Base-by-base conservation (phyloP, 441 rosid genomes). In the Adansonia madagascariensis region DNA sequence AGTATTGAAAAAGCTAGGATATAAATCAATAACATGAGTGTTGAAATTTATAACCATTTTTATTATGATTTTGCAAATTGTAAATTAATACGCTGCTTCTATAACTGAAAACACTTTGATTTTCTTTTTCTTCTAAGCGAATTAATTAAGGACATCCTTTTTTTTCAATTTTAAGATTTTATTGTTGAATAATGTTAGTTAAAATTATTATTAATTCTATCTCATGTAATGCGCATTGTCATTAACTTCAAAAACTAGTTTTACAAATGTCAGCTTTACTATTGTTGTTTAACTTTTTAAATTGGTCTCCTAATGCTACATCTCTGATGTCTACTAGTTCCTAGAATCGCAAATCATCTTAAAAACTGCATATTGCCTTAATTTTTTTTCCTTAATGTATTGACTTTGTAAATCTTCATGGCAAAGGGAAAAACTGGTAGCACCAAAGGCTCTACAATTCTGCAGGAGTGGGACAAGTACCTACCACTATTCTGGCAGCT, bases 371-470 rank as follows among this genome's bases (percentile, higher is more conserved):
- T 70, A 60, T 9, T 6, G 35, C 31, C 31, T 27, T 27, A 1
- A 27, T 27, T 72, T 60, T 17, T 9, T 15, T 60, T 50, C 61
- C 65, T 52, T 41, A 18, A 1, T n/a, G n/a, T 62, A 31, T 39
- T 56, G 27, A n/a, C 31, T 41, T 63, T 5, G 59, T 64, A 50
- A 65, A 65, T 59, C 10, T 72, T 41, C 55, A 35, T 79, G 73
- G 62, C 75, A 77, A 77, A 92, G 99, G 98, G 90, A 87, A 94
- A 96, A 91, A 92, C 98, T 14, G 95, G 98, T 62, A 92, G 98
- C 85, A 55, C 81, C 85, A 94, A 91, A 87, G 98, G 98, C 0
- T 83, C 85, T 0, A 77, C 83, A 44, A 90, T 96, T 76, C 93
- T 94, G 56, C 80, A 86, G 49, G 98, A 92, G 7, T 94, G 99